Evolutionary conservation across 208 protist species (phyloP), one percentile per base, ranked within the genome.

Genomic region (Lotmaria passim): DNA sequence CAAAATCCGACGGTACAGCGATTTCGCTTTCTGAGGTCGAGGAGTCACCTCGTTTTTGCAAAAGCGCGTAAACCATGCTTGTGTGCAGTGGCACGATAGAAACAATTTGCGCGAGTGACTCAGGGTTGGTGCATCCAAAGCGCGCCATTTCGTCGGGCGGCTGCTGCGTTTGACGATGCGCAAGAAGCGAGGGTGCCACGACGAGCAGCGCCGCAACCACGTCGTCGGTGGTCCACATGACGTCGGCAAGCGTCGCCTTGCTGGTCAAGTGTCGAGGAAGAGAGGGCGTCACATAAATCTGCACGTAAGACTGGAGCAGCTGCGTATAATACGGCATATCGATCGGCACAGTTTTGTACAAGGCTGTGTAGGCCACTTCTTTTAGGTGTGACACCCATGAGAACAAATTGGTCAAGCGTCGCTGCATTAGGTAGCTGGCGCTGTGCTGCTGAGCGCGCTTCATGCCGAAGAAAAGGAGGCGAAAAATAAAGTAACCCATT

Each of bases 401-500:
- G 19, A 43, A 33, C 11, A 73, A 23, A 11, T 26, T 65, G 1
- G 5, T 38, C 1, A 41, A 23, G 24, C 67, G 61, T 12, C 44
- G 30, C 8, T 53, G 44, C 0, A 50, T 43, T 28, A 80, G 43
- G 23, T 61, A 67, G 24, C 38, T 23, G 12, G 7, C 39, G 26
- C 69, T 23, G 12, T 61, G 33, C 33, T 65, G 31, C 60, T 75
- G 48, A 4, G 75, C 53, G 23, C 77, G 68, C 21, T 61, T 66
- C 41, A 78, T 73, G 14, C 80, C 75, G 58, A 91, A 93, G 28
- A 89, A 62, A 19, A 93, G 51, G 44, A 93, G 69, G 0, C 90
- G 75, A 17, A 88, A 75, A 56, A 95, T 30, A 81, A 95, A 95
- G 68, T 92, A 95, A 0, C 80, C 56, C 51, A 92, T 64, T 15